These are phyloP conservation scores for Pyrenula aspistea DNA, from an alignment of 495 filamentous ascomycete genomes.

Conservation along the genomic window DNA sequence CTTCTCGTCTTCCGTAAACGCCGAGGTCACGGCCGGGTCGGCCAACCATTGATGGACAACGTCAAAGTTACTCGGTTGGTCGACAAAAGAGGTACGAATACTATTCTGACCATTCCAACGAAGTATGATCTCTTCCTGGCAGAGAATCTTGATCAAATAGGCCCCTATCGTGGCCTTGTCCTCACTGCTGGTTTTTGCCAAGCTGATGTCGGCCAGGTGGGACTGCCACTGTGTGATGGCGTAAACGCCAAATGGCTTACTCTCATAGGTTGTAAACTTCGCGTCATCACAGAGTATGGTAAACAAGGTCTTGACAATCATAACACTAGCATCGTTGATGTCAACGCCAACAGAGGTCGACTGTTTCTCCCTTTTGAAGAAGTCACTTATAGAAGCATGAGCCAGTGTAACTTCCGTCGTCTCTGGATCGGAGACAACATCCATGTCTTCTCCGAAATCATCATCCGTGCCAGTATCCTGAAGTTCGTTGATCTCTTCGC, in stretches of 20 bases:
- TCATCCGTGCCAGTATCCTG: slow-evolving; percentile 5
- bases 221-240: not conserved
- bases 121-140: not conserved
- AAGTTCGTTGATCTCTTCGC: not conserved
- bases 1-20: not conserved
- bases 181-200: not conserved
- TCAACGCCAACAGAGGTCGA: slow-evolving; percentile 10
- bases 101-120: not conserved
- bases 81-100: not conserved
- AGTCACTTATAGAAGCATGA: slow-evolving; percentile 21
- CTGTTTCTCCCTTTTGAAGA: slow-evolving; percentile 13
- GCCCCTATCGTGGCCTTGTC: not conserved
- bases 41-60: not conserved
- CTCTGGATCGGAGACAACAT: slow-evolving; percentile 16
- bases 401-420: slow-evolving; percentile 21
- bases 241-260: not conserved
- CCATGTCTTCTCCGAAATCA: slow-evolving; percentile 11
- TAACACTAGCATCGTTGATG: slow-evolving; percentile 6
- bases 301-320: slow-evolving; percentile 1
- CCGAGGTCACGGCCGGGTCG: not conserved
- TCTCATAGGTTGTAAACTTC: not conserved
- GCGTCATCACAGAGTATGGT: not conserved
- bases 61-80: not conserved
- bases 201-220: not conserved
- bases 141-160: not conserved